These are phyloP conservation scores for Talaromyces wortmannii DNA, from an alignment of 495 filamentous ascomycete species.

Conservation along the genomic window DNA sequence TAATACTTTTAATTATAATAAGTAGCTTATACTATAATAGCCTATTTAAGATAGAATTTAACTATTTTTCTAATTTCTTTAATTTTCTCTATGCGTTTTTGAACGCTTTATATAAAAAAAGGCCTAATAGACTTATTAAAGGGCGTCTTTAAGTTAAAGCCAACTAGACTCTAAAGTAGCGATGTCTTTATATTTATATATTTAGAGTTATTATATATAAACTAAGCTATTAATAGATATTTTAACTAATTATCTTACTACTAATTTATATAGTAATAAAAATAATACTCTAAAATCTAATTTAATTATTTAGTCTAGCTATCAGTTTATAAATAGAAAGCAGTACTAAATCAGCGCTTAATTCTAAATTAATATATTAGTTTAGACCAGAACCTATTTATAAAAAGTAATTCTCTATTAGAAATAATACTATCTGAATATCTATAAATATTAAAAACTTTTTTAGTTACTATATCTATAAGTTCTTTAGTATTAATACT, in stretches of 20 bases:
- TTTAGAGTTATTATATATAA: conserved; percentile 5
- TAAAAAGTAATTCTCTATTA: conserved; percentile 1
- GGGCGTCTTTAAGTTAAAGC: background rate
- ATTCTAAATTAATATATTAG: conserved; percentile 6
- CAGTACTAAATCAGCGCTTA: conserved; percentile 1
- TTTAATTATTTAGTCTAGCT: conserved; percentile 3
- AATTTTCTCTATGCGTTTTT: background rate
- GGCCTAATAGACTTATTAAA: conserved; percentile 1
- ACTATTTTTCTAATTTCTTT: background rate
- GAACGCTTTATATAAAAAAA: conserved; percentile 1
- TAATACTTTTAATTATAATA: background rate
- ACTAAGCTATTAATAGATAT: background rate
- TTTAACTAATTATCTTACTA: conserved; percentile 2
- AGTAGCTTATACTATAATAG: background rate
- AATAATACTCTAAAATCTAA: conserved; percentile 1
- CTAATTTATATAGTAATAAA: conserved; percentile 5
- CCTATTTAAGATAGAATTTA: background rate
- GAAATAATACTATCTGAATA: conserved; percentile 2
- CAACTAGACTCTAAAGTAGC: background rate
- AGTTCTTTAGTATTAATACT: background rate
- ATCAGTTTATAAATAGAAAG: conserved; percentile 4
- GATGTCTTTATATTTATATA: conserved; percentile 5
- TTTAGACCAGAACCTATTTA: background rate
- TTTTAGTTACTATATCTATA: conserved; percentile 2
- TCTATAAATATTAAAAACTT: conserved; percentile 3